Percentiles rank a stretch among this genome's conserved stretches.
phyloP scores from a whole-genome alignment of 306 rosid species.

The Quercus gilva region DNA sequence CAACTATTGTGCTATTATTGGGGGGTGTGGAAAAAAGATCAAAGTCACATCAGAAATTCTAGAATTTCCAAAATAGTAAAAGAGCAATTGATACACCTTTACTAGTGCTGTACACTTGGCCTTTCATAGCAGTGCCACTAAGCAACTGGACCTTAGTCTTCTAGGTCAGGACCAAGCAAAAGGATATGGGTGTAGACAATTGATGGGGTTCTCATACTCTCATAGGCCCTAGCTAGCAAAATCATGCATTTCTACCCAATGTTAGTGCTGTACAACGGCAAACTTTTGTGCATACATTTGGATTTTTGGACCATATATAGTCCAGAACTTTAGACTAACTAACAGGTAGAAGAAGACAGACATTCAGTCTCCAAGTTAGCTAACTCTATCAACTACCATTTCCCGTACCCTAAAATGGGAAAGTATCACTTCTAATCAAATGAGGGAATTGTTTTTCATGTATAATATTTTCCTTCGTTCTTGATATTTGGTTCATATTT shows the following conservation, averaged over 20 bases:
- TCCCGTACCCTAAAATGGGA: no score
- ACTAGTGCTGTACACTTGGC: background rate
- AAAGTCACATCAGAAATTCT: no score
- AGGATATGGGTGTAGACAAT: no score
- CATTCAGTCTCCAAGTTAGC: background rate
- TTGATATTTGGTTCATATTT: no score
- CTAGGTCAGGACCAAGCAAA: background rate
- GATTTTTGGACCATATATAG: background rate
- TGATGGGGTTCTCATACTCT: no score
- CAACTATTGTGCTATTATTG: background rate
- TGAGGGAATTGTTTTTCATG: background rate
- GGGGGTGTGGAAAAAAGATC: background rate
- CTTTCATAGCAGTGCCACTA: background rate
- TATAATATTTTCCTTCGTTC: no score
- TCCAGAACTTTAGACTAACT: background rate
- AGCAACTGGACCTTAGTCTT: background rate
- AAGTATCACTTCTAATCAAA: no score
- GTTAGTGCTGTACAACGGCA: slow-evolving; percentile 52
- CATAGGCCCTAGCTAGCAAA: background rate
- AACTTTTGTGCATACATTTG: background rate
- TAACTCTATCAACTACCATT: no score
- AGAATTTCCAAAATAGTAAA: background rate
- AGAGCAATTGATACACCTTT: background rate
- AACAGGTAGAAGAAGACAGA: slow-evolving; percentile 8
- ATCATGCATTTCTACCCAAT: slow-evolving; percentile 21